Evolutionary conservation across 805 yeast species (phyloP).

Genomic region (Sungouiella blattae): DNA sequence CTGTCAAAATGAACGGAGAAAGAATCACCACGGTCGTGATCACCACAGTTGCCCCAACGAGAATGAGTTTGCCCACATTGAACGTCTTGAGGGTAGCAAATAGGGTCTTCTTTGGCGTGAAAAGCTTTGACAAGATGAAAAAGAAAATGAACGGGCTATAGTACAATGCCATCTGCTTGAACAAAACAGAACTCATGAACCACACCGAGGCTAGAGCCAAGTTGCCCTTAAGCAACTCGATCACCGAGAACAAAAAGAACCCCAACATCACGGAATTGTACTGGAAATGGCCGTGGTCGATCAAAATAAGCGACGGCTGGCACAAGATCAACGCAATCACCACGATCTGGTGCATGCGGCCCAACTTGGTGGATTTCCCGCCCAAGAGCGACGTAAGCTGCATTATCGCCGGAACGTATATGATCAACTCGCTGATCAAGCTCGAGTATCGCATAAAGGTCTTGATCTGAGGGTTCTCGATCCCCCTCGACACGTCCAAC

Average conservation of each 20-base stretch:
- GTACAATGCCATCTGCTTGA: slow-evolving; percentile 94
- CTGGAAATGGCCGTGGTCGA: slow-evolving; percentile 98
- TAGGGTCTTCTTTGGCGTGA: slow-evolving; percentile 16
- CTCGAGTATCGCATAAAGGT: slow-evolving; percentile 84
- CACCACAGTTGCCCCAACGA: slow-evolving; percentile 64
- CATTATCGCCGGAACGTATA: slow-evolving; percentile 79
- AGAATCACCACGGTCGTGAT: slow-evolving; percentile 49
- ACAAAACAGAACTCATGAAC: slow-evolving; percentile 74
- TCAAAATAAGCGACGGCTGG: slow-evolving; percentile 77
- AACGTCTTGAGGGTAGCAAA: slow-evolving; percentile 25
- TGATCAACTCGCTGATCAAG: slow-evolving; percentile 64
- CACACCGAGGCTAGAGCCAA: slow-evolving; percentile 66
- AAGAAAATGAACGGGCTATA: slow-evolving; percentile 87
- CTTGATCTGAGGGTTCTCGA: slow-evolving; percentile 64
- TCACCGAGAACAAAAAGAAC: slow-evolving; percentile 63
- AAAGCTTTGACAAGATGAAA: slow-evolving; percentile 58
- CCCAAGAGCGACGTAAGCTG: slow-evolving; percentile 71
- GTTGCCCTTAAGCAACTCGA: slow-evolving; percentile 60
- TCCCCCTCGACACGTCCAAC: slow-evolving; percentile 69
- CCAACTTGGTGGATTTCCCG: slow-evolving; percentile 42
- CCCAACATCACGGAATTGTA: slow-evolving; percentile 95
- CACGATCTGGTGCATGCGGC: slow-evolving; percentile 72
- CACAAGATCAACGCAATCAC: slow-evolving; percentile 75
- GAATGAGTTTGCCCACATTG: slow-evolving; percentile 53
- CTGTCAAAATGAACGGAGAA: slow-evolving; percentile 53